Evolutionary conservation across 2,329 filamentous ascomycete genomes (phyloP), one percentile per base, ranked within the genome.

Genomic region (Fusarium abutilonis): DNA sequence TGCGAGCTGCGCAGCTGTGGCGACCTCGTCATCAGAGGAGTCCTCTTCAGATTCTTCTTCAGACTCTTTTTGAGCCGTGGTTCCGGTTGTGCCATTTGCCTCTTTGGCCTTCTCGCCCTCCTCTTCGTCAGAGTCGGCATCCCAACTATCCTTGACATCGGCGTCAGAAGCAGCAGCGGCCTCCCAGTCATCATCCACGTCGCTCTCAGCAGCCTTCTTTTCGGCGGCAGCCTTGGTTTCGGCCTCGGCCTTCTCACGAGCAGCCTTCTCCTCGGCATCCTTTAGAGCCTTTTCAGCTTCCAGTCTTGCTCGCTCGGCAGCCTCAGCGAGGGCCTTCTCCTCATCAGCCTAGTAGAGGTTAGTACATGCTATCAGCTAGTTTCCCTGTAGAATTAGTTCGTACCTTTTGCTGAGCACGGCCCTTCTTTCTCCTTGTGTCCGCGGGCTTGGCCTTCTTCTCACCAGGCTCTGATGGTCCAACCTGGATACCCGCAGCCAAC

Each of bases 101-200:
- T 83, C 80, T 72, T 75, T 76, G 73, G 79, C 77, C 70, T 93
- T 29, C 28, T 29, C 28, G 10, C 5, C 28, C 4, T 29, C 90
- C 28, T 29, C 90, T 7, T 91, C 89, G 44, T 91, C 90, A 3
- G 87, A 89, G 51, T 92, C 90, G 31, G 91, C 93, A 74, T 98
- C 94, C 94, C 94, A 98, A 80, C 89, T 94, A 66, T 97, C 94
- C 78, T 97, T 97, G 71, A 96, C 84, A 58, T 90, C 89, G 14
- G 89, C 88, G 23, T 91, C 86, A 43, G 91, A 90, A 23, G 88
- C 90, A 28, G 90, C 92, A 45, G 91, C 89, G 28, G 88, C 87
- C 76, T 97, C 92, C 93, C 93, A 97, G 76, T 97, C 93, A 32
- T 96, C 89, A 14, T 91, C 89, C 23, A 90, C 75, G 15, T 87